Percentiles rank a stretch among this genome's conserved stretches.
These are phyloP conservation scores for Salix koriyanagi DNA, from an alignment of 345 rosid genomes.

Conservation along the genomic window DNA sequence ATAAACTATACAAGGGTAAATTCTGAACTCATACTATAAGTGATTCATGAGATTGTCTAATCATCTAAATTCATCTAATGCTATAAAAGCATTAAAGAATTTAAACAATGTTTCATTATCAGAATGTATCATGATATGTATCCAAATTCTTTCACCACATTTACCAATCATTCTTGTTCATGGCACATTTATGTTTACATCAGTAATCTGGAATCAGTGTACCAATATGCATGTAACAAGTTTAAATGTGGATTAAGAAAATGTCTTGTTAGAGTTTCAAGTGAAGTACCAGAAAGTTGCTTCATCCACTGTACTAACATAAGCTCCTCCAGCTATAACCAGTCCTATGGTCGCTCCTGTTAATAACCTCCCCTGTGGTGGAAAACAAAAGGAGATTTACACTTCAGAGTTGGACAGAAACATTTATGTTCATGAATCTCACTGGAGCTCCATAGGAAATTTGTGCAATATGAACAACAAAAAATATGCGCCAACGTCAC, in stretches of 20 bases:
- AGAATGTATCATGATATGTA: neutral
- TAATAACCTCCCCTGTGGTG: slow-evolving; percentile 65
- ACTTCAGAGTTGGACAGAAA: neutral
- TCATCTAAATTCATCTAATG: too few relatives aligned
- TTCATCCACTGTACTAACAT: slow-evolving; percentile 94
- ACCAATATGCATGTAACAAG: neutral
- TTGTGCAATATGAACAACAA: neutral
- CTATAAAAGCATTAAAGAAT: neutral
- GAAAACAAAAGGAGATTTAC: neutral
- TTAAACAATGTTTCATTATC: too few relatives aligned
- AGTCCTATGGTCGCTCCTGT: slow-evolving; percentile 83
- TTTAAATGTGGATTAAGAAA: neutral
- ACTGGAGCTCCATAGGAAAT: neutral
- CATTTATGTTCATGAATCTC: neutral
- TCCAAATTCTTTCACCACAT: neutral
- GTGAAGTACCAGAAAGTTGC: slow-evolving; percentile 87
- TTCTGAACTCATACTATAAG: neutral
- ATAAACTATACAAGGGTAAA: neutral
- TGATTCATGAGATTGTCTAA: neutral
- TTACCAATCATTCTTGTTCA: neutral
- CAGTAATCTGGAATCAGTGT: neutral
- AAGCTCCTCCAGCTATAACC: slow-evolving; percentile 88
- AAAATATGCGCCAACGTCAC: neutral
- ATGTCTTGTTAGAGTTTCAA: slow-evolving; percentile 9
- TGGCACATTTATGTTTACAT: neutral